A percentile compares a stretch with the other conserved stretches of the same genome.
Evolutionary conservation across 352 stramenopile genomes (phyloP).

Genomic region (Pythium myriotylum): DNA sequence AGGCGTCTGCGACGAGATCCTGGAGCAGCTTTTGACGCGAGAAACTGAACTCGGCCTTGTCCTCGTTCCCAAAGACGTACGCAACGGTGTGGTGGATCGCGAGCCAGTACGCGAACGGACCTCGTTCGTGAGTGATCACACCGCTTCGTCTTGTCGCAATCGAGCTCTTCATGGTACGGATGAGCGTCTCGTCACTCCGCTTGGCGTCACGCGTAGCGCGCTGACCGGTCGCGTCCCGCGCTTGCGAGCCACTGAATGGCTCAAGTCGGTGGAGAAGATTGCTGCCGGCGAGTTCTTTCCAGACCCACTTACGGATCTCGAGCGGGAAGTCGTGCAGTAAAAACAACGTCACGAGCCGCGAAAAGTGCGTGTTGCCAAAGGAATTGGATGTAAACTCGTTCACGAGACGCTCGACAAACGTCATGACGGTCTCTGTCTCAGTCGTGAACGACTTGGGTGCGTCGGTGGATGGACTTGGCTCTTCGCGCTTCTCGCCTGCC

Average conservation of each 20-base stretch:
- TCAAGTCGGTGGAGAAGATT: constrained; percentile 55
- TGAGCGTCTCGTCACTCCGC: constrained; percentile 40
- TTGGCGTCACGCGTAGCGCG: constrained; percentile 36
- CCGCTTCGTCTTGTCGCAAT: constrained; percentile 27
- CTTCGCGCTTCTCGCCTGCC: constrained; percentile 9
- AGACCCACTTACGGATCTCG: constrained; percentile 61
- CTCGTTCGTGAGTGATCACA: constrained; percentile 34
- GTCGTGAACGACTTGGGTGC: constrained; percentile 42
- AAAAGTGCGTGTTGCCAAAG: constrained; percentile 70
- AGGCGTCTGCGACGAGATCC: constrained; percentile 36
- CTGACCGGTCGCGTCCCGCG: constrained; percentile 31
- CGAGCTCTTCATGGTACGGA: constrained; percentile 54
- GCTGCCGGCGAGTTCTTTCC: constrained; percentile 65
- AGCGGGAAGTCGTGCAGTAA: constrained; percentile 59
- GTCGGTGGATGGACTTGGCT: constrained; percentile 10
- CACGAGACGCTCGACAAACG: constrained; percentile 68
- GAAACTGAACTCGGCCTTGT: constrained; percentile 39
- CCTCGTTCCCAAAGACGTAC: constrained; percentile 49
- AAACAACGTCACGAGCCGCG: constrained; percentile 63
- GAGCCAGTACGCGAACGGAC: constrained; percentile 58
- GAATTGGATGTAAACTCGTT: constrained; percentile 70
- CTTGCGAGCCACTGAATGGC: constrained; percentile 34
- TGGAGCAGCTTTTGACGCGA: constrained; percentile 53
- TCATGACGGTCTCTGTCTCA: constrained; percentile 56
- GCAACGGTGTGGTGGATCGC: constrained; percentile 59